A percentile compares a stretch with the other conserved stretches of the same genome.
Evolutionary conservation across 441 rosid genomes (phyloP).

Genomic region (Pelargonium myrrhifolium): DNA sequence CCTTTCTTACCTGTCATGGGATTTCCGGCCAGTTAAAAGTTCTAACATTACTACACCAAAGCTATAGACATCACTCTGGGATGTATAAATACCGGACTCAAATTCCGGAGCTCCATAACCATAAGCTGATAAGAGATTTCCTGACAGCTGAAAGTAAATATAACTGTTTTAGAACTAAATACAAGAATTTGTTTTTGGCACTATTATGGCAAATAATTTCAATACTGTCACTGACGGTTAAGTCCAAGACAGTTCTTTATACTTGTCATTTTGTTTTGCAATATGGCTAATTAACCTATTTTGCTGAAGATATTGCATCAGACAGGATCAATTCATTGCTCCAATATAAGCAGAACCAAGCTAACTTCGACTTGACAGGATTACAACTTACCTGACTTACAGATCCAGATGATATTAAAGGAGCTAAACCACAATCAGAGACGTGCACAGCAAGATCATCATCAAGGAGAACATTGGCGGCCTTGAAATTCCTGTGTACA

Average conservation of each 20-base stretch:
- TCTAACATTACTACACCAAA: constrained; percentile 97
- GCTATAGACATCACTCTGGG: constrained; percentile 82
- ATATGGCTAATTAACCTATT: too few species aligned
- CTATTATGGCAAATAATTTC: background rate
- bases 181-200: too few species aligned
- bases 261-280: too few species aligned
- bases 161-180: too few species aligned
- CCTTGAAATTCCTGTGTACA: constrained; percentile 79
- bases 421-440: constrained; percentile 88
- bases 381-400: constrained; percentile 68
- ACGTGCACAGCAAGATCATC: constrained; percentile 64
- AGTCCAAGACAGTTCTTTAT: too few species aligned
- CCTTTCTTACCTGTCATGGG: constrained; percentile 57
- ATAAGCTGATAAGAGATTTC: constrained; percentile 61
- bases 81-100: constrained; percentile 77
- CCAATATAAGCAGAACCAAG: too few species aligned
- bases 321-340: too few species aligned
- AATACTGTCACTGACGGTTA: too few species aligned
- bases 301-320: too few species aligned
- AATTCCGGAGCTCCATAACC: constrained; percentile 95
- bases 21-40: constrained; percentile 83
- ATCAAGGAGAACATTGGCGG: constrained; percentile 76
- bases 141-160: constrained; percentile 62
- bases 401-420: constrained; percentile 69
- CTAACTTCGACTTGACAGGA: background rate